A percentile compares a stretch with the other conserved stretches of the same genome.
Evolutionary conservation across 1,284 basidiomycete species (phyloP).

Genomic region (Marasmius sp.): DNA sequence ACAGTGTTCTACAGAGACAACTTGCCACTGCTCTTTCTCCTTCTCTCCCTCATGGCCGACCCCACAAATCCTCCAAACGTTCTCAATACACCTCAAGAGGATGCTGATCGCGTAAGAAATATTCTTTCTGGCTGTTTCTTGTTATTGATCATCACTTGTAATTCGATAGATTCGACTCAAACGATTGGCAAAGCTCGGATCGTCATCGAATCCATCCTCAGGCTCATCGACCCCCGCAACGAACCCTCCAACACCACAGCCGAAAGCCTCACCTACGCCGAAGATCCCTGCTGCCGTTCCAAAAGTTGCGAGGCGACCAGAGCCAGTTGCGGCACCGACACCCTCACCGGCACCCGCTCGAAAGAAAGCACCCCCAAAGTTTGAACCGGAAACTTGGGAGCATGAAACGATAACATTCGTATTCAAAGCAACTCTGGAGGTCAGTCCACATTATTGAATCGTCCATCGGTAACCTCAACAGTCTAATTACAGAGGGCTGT

Average conservation of each 20-base stretch:
- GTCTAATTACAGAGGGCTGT: constrained; percentile 52
- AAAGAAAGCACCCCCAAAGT: constrained; percentile 49
- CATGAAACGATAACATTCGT: constrained; percentile 65
- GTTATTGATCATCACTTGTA: constrained; percentile 1
- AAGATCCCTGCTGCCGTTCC: neutral
- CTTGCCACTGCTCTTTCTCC: neutral
- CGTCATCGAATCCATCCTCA: constrained; percentile 33
- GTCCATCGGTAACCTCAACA: neutral
- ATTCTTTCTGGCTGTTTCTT: constrained; percentile 8
- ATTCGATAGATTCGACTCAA: constrained; percentile 78
- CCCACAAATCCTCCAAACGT: constrained; percentile 42
- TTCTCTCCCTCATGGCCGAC: neutral
- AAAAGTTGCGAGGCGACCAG: constrained; percentile 24
- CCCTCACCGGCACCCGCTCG: constrained; percentile 27
- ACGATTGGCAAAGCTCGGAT: constrained; percentile 77
- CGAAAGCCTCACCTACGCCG: constrained; percentile 27
- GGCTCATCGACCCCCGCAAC: neutral
- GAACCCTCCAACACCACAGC: constrained; percentile 25
- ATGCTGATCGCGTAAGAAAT: constrained; percentile 70
- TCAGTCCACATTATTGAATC: constrained; percentile 36
- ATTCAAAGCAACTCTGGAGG: constrained; percentile 80
- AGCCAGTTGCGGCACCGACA: constrained; percentile 27
- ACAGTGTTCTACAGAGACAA: neutral
- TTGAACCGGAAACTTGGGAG: constrained; percentile 73
- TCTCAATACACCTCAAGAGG: constrained; percentile 54